Percentiles rank a stretch among this genome's conserved stretches.
phyloP scores from a whole-genome alignment of 2,329 filamentous ascomycete genomes.

The Aureobasidium namibiae region DNA sequence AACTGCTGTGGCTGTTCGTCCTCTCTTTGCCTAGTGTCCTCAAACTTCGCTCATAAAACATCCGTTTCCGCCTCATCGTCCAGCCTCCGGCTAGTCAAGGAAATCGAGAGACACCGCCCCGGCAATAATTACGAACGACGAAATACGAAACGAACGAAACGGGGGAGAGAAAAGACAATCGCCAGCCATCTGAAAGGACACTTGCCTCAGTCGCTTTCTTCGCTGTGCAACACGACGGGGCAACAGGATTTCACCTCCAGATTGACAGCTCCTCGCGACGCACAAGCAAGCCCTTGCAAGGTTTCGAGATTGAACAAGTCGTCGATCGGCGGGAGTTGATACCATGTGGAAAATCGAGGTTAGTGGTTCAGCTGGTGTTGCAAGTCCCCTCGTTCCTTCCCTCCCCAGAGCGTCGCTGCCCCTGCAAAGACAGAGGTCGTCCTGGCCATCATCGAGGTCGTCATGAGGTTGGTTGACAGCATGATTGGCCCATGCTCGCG shows the following conservation, averaged over 20 bases:
- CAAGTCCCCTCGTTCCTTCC: not conserved
- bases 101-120: slow-evolving; percentile 2
- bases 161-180: slow-evolving; percentile 9
- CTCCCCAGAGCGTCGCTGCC: not conserved
- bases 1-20: slow-evolving; percentile 8
- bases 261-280: slow-evolving; percentile 1
- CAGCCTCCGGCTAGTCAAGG: slow-evolving; percentile 2
- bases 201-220: not conserved
- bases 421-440: not conserved
- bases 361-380: not conserved
- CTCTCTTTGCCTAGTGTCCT: not conserved
- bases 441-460: slow-evolving; percentile 3
- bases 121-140: slow-evolving; percentile 11
- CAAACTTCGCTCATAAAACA: not conserved
- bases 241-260: not conserved
- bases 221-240: slow-evolving; percentile 1
- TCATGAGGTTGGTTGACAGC: not conserved
- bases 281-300: slow-evolving; percentile 1
- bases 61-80: not conserved
- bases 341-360: slow-evolving; percentile 13
- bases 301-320: slow-evolving; percentile 4
- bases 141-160: slow-evolving; percentile 8
- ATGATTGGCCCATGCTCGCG: not conserved
- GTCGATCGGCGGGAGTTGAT: slow-evolving; percentile 7
- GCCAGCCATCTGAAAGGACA: not conserved